phyloP scores from a whole-genome alignment of 1,139 yeast species.

The Meyerozyma sp. region DNA sequence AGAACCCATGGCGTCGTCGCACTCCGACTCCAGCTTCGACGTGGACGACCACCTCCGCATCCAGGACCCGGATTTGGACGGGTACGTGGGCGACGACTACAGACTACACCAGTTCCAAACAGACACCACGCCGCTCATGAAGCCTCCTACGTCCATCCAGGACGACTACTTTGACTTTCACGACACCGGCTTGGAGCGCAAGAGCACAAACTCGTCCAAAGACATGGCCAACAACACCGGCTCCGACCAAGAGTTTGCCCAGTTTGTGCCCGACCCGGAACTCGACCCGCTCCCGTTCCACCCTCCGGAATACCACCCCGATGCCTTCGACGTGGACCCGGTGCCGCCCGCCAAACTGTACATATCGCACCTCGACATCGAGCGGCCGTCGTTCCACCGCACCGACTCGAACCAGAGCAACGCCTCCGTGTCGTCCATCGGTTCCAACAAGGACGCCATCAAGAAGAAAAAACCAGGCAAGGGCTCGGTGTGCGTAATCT shows the following conservation, averaged over 20 bases:
- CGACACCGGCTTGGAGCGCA: not conserved
- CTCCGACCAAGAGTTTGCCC: conserved; percentile 6
- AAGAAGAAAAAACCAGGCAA: conserved; percentile 30
- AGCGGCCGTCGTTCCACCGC: conserved; percentile 10
- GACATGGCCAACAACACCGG: conserved; percentile 4
- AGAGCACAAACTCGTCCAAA: conserved; percentile 2
- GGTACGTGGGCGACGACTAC: conserved; percentile 8
- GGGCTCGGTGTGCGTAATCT: conserved; percentile 37
- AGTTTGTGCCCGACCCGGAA: not conserved
- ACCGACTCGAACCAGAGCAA: conserved; percentile 24
- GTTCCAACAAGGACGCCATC: conserved; percentile 8
- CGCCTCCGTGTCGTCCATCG: not conserved
- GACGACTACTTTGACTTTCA: conserved; percentile 30
- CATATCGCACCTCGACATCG: not conserved
- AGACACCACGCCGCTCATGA: conserved; percentile 35
- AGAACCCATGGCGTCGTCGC: conserved; percentile 6
- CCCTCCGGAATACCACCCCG: not conserved
- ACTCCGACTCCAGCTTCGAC: conserved; percentile 8
- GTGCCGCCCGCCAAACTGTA: not conserved
- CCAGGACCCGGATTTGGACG: conserved; percentile 17
- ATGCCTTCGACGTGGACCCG: not conserved
- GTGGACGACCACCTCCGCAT: conserved; percentile 10
- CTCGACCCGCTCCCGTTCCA: conserved; percentile 1
- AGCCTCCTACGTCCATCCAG: conserved; percentile 31
- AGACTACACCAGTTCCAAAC: conserved; percentile 10